Base-by-base conservation (phyloP, 2,329 filamentous ascomycete species). In the Xylaria sp. region DNA sequence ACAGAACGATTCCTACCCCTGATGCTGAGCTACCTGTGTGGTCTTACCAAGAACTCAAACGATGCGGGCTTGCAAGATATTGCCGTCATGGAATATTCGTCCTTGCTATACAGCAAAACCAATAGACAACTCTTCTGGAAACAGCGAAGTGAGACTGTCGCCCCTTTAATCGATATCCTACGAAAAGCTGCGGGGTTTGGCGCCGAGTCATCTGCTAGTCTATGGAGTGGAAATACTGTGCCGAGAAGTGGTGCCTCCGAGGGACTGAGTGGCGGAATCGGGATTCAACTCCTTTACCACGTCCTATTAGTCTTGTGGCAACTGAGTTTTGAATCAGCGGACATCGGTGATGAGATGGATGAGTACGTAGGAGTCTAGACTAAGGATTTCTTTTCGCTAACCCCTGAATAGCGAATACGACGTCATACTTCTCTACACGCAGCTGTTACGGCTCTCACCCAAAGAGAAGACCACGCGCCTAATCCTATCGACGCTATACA, bases 381-480 rank as follows among this genome's bases (percentile, higher is more conserved):
- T 20, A 7, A 52, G 58, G 20, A 25, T 10, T 31, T 48, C 1
- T 18, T 59, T 23, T 57, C 43, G 73, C 82, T 80, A 76, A 78
- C 68, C 55, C 10, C 18, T n/a, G 68, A 55, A 46, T 73, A 97
- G 94, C 75, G 94, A 98, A 81, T 94, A 97, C 82, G 94, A 98
- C 77, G 91, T 98, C 74, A 88, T 98, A 71, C 87, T 94, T 56
- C 88, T 98, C 54, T 98, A 97, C 80, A 94, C 93, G n/a, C 92
- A 97, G 73, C 90, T 99, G 46, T 86, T 99, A 64, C 92, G 94
- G 64, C 86, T 97, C 51, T 98, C 96, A 1, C 94, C 95, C 54
- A 99, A 99, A 81, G 96, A 98, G 80, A 99, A 99, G 86, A 98
- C 95, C 1, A 98, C 95, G 0, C 91, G 96, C 36, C 87, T 99